Base-by-base conservation (phyloP, 1,284 basidiomycete species). In the Singerocomus rubriflavus region DNA sequence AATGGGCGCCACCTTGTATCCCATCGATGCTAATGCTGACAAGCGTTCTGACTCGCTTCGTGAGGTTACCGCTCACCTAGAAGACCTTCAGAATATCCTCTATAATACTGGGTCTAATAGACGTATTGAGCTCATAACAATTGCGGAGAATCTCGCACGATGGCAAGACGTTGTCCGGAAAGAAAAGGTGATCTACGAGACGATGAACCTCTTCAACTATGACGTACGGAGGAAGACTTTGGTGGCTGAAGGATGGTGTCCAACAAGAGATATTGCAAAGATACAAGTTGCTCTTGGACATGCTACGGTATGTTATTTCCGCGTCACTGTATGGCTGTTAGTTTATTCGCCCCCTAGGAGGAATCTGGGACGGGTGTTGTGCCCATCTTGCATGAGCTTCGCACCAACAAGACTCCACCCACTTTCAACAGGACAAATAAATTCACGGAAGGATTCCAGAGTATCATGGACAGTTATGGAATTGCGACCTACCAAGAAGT, bases 401-500 rank as follows among this genome's bases (percentile, higher is more conserved):
- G 81, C 55, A 98, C 95, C 27, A 85, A 79, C 70, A 93, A 93
- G 75, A 91, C 86, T 11, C 97, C 97, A 10, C 97, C 97, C 1
- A 99, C 97, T 2, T 99, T 91, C 78, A 85, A 93, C 63, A 85
- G 93, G 46, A 96, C 91, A 45, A 96, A 96, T 78, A 95, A 92
- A 72, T 97, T 99, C 67, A 99, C 97, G 5, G 91, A 93, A 68
- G 96, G 89, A 14, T 98, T 96, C 82, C 97, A 99, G 75, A 84
- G 89, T 33, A 95, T 99, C 70, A 97, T 99, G 82, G 96, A 99
- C 72, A 89, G 90, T 49, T 99, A 99, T 68, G 97, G 96, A 64
- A 85, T 93, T 48, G 92, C 94, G 11, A 85, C 85, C 2, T 99
- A 99, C 71, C 91, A 98, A 70, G 97, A 99, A 73, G 88, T 95